Evolutionary conservation across 257 asterid genomes (phyloP).

Genomic region (Solanum gandarillasii): DNA sequence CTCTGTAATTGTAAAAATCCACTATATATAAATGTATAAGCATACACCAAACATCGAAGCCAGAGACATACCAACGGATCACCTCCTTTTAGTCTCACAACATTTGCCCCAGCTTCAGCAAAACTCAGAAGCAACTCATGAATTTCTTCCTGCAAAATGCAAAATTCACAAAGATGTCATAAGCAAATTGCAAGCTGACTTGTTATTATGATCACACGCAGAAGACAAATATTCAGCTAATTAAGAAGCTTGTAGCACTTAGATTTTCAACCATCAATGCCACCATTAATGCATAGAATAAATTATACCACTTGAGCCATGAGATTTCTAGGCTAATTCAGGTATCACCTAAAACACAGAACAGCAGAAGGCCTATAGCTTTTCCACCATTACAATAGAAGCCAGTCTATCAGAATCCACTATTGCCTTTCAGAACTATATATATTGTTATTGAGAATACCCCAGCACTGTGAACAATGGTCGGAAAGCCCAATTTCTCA

Average conservation of each 20-base stretch:
- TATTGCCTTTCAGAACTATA: neutral
- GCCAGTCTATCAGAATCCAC: neutral
- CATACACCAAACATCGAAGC: neutral
- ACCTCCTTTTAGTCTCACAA: constrained; percentile 97
- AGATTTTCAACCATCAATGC: neutral
- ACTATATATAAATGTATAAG: neutral
- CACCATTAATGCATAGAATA: neutral
- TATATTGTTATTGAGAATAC: neutral
- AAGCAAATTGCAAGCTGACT: neutral
- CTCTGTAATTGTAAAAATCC: neutral
- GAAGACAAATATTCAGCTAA: neutral
- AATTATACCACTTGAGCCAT: neutral
- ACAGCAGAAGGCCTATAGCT: neutral
- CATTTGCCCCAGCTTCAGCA: constrained; percentile 95
- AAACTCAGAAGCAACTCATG: constrained; percentile 91
- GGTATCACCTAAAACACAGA: neutral
- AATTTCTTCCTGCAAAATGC: constrained; percentile 70
- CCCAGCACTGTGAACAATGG: neutral
- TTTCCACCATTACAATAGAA: neutral
- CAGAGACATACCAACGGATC: constrained; percentile 71
- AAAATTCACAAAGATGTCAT: neutral
- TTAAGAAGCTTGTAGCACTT: neutral
- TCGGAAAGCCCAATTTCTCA: neutral
- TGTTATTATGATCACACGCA: neutral
- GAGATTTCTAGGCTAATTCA: neutral